Evolutionary conservation across 805 yeast species (phyloP).

Genomic region (Candida sanyiensis): DNA sequence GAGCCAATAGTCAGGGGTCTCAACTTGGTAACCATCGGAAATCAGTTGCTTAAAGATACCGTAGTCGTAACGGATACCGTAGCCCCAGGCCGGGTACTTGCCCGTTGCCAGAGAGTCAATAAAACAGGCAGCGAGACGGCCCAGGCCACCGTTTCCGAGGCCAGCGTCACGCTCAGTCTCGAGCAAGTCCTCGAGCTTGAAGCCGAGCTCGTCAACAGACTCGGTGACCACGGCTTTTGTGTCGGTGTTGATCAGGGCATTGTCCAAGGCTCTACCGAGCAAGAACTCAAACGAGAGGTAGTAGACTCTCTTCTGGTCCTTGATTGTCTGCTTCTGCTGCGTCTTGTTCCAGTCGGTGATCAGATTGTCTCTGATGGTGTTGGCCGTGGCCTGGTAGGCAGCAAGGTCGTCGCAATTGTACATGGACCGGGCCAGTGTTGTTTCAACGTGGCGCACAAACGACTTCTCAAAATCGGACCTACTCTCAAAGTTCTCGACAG

Average conservation of each 20-base stretch:
- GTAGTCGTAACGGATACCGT: conserved; percentile 87
- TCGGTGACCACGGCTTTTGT: conserved; percentile 52
- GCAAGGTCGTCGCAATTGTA: conserved; percentile 90
- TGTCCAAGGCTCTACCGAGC: conserved; percentile 94
- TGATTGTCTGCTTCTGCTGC: conserved; percentile 80
- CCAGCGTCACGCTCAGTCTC: conserved; percentile 92
- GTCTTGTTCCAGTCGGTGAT: conserved; percentile 89
- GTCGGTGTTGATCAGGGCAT: conserved; percentile 79
- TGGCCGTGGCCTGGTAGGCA: conserved; percentile 86
- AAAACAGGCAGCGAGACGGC: conserved; percentile 92
- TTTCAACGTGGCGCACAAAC: conserved; percentile 83
- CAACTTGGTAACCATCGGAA: conserved; percentile 89
- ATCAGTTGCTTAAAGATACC: conserved; percentile 90
- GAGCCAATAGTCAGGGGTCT: conserved; percentile 92
- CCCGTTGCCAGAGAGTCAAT: conserved; percentile 83
- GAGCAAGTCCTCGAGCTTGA: conserved; percentile 78
- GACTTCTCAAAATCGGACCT: conserved; percentile 56
- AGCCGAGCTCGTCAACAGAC: conserved; percentile 70
- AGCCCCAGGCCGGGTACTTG: conserved; percentile 94
- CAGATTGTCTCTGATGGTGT: conserved; percentile 70
- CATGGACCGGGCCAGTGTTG: conserved; percentile 83
- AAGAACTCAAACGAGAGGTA: conserved; percentile 82
- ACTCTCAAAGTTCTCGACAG: conserved; percentile 41
- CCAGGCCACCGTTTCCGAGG: conserved; percentile 92
- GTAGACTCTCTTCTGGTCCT: conserved; percentile 80